Percentiles rank a stretch among this genome's conserved stretches.
Evolutionary conservation across 306 rosid species (phyloP).

Genomic region (Vicia faba): DNA sequence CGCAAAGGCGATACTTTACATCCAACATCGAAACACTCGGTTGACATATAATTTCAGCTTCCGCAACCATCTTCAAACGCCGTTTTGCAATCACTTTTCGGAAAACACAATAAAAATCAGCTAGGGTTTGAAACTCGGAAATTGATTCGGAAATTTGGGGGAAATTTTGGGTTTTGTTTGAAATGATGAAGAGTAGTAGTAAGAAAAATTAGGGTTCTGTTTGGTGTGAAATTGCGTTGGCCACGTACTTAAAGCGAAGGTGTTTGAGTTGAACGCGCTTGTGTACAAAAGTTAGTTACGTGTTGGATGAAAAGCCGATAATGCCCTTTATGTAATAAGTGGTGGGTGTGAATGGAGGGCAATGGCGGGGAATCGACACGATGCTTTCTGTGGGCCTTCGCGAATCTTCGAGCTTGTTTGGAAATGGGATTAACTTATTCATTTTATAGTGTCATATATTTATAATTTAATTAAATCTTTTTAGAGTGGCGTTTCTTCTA

Average conservation of each 20-base stretch:
- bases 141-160: conserved; percentile 12
- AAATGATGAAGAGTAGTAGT: conserved; percentile 6
- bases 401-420: background rate
- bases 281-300: conserved; percentile 1
- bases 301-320: background rate
- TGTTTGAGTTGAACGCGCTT: conserved; percentile 30
- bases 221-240: background rate
- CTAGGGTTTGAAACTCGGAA: conserved; percentile 17
- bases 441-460: no score
- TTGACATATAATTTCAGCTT: conserved; percentile 66
- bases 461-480: no score
- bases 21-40: conserved; percentile 61
- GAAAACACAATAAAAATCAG: background rate
- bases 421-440: no score
- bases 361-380: conserved; percentile 35
- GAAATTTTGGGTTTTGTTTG: conserved; percentile 9
- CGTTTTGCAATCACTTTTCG: background rate
- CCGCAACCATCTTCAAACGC: conserved; percentile 51
- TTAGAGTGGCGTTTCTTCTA: no score
- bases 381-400: conserved; percentile 21
- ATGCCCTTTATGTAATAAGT: conserved; percentile 9
- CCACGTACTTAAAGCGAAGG: conserved; percentile 12
- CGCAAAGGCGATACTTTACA: conserved; percentile 66
- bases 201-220: conserved; percentile 41
- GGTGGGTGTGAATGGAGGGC: conserved; percentile 19